These are phyloP conservation scores for Chondrostereum purpureum DNA, from an alignment of 1,284 basidiomycete genomes.

Conservation along the genomic window DNA sequence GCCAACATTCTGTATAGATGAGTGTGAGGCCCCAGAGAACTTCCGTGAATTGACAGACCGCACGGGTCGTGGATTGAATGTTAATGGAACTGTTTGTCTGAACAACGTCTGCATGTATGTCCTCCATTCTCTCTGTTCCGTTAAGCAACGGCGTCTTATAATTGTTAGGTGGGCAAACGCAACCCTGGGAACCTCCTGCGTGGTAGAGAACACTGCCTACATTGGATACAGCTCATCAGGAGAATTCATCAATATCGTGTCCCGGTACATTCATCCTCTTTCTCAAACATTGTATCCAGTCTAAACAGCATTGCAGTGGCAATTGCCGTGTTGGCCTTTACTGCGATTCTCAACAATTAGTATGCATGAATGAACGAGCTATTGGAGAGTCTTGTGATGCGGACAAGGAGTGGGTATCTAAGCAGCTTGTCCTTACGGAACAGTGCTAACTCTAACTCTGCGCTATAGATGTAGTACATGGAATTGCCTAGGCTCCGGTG, in stretches of 20 bases:
- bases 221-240: constrained; percentile 51
- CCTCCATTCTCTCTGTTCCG: constrained; percentile 1
- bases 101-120: constrained; percentile 76
- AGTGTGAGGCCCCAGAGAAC: constrained; percentile 67
- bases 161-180: constrained; percentile 64
- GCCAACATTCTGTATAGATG: constrained; percentile 44
- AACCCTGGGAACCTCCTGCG: constrained; percentile 58
- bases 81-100: constrained; percentile 78
- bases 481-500: constrained; percentile 61
- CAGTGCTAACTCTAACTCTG: too few species aligned
- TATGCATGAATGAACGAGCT: constrained; percentile 57
- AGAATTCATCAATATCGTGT: constrained; percentile 72
- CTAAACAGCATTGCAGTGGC: constrained; percentile 34
- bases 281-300: background rate
- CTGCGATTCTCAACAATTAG: constrained; percentile 57
- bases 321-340: constrained; percentile 65
- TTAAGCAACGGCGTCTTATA: constrained; percentile 1
- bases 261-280: constrained; percentile 44
- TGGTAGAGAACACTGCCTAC: constrained; percentile 74
- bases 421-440: background rate
- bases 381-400: constrained; percentile 58
- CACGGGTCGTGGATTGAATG: constrained; percentile 56
- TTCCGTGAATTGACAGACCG: constrained; percentile 54
- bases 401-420: constrained; percentile 68
- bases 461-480: constrained; percentile 68